These are phyloP conservation scores for Sambucus nigra DNA, from an alignment of 129 eudicot genomes.

Conservation along the genomic window DNA sequence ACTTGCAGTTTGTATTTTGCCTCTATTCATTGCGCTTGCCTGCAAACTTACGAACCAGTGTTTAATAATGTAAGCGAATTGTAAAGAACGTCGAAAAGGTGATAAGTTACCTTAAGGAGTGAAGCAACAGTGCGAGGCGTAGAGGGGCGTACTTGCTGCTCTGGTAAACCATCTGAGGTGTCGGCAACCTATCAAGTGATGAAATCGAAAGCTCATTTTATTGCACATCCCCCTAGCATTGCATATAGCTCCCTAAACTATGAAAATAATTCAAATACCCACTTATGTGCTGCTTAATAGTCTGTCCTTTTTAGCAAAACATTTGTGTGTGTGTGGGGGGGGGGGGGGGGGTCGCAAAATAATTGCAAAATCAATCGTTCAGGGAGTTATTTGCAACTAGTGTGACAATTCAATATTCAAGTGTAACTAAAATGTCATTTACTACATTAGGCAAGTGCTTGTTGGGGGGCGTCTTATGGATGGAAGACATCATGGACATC, in stretches of 20 bases:
- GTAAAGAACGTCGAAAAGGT: background rate
- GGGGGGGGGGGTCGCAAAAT: too few species aligned
- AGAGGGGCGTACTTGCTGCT: slow-evolving; percentile 12
- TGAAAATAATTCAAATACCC: too few species aligned
- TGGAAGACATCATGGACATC: slow-evolving; percentile 45
- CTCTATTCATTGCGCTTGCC: slow-evolving; percentile 25
- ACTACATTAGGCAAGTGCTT: slow-evolving; percentile 14
- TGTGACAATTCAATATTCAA: too few species aligned
- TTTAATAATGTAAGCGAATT: background rate
- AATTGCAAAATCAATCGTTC: too few species aligned
- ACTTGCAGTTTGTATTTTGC: slow-evolving; percentile 4
- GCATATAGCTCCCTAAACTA: too few species aligned
- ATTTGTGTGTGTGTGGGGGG: too few species aligned
- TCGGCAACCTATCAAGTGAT: slow-evolving; percentile 18
- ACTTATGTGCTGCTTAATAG: too few species aligned
- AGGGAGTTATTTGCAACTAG: too few species aligned
- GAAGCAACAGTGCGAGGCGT: slow-evolving; percentile 14
- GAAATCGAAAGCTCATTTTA: background rate
- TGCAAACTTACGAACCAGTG: slow-evolving; percentile 15
- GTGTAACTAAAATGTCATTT: slow-evolving; percentile 3
- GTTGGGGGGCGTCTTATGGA: slow-evolving; percentile 15
- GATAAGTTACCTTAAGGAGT: slow-evolving; percentile 16
- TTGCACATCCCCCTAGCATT: too few species aligned
- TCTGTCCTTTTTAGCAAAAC: too few species aligned
- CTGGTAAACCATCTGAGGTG: slow-evolving; percentile 6